Evolutionary conservation across 768 basidiomycete species (phyloP).

Genomic region (Cantharellus cinnabarinus): DNA sequence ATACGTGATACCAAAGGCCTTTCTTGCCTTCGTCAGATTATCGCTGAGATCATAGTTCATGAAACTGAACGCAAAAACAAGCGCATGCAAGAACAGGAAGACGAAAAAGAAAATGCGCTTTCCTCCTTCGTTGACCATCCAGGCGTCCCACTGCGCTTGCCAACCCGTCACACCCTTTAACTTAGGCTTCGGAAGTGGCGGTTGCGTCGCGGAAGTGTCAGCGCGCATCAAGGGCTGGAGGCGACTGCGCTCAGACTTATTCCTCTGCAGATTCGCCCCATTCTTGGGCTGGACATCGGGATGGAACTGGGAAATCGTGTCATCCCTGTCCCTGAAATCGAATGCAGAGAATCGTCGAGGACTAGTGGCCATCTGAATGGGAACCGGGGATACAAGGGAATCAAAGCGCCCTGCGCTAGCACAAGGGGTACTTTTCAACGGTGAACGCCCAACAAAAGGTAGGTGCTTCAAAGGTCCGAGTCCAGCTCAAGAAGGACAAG

Average conservation of each 20-base stretch:
- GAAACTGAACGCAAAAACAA: slow-evolving; percentile 60
- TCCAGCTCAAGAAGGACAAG: no score
- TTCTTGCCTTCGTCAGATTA: slow-evolving; percentile 44
- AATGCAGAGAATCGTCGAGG: not conserved
- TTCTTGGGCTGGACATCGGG: not conserved
- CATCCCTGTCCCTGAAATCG: not conserved
- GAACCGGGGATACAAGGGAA: no score
- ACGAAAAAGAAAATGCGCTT: slow-evolving; percentile 54
- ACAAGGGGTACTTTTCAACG: no score
- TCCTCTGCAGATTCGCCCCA: slow-evolving; percentile 43
- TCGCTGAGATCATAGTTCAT: slow-evolving; percentile 66
- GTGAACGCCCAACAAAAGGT: no score
- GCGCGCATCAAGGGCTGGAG: slow-evolving; percentile 69
- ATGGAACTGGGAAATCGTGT: not conserved
- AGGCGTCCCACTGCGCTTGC: slow-evolving; percentile 4
- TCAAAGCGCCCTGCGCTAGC: no score
- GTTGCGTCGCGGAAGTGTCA: slow-evolving; percentile 16
- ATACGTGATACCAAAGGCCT: slow-evolving; percentile 56
- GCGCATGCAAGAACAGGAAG: slow-evolving; percentile 62
- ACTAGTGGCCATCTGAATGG: no score
- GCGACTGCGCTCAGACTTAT: slow-evolving; percentile 65
- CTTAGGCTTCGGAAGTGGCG: no score
- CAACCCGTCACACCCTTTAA: not conserved
- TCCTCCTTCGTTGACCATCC: slow-evolving; percentile 28
- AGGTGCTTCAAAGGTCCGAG: no score